Base-by-base conservation (phyloP, 305 asterid genomes). In the Striga hermonthica region DNA sequence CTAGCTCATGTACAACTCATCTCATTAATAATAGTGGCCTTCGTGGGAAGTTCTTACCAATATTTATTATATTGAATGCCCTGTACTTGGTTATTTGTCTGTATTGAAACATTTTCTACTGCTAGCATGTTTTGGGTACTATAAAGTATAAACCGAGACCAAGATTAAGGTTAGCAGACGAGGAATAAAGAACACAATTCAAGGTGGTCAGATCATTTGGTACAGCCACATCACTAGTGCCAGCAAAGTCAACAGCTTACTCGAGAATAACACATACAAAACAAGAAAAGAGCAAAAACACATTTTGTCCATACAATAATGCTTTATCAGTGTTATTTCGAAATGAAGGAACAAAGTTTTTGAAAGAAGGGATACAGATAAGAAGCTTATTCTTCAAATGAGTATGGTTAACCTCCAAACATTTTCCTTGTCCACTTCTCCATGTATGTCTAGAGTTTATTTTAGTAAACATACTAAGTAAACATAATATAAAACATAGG, bases 391-490 rank as follows among this genome's bases (percentile, higher is more conserved):
- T 41, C 63, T 66, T 66, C 64, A 31, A 14, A 49, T 12, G 55
- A 49, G 28, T 12, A n/a, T 2, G 31, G 6, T 9, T 28, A 54
- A 8, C 31, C 60, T 22, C 57, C 72, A 66, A 49, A 48, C 49
- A 40, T 43, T 16, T 70, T 38, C 43, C 9, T 31, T 62, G 53
- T 9, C 38, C 47, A 37, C 11, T 65, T 16, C 38, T 64, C 61
- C 47, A 35, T 36, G 45, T 56, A 56, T 48, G 8, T 40, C 65
- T 50, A 34, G 35, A 60, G 35, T 60, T 61, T 16, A 47, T 39
- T 13, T 74, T 15, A 56, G 39, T 4, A 37, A 37, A 44, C 50
- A 62, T 56, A 35, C 48, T n/a, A 68, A 31, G 54, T 72, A 45
- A 66, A 31, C 43, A 53, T 6, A 44, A 16, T 35, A 36, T 11